Conservation (phyloP, 1,139 yeast genomes). For the Taphrina communis region DNA sequence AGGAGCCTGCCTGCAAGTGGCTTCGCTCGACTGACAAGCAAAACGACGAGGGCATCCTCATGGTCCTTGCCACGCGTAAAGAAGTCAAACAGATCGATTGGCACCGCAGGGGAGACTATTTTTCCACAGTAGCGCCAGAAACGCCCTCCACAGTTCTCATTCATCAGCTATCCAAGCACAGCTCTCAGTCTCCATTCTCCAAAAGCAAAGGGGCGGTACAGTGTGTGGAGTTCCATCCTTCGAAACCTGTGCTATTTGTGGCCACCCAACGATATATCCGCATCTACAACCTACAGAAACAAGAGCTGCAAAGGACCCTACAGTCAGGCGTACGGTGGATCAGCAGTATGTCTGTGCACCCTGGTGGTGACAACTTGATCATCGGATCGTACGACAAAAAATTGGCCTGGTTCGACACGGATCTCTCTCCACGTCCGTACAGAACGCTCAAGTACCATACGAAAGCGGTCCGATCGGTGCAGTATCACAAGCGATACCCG, state of each 20-base stretch:
- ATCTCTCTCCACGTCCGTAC: slow-evolving; percentile 85
- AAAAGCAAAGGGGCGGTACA: slow-evolving; percentile 91
- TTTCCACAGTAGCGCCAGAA: slow-evolving; percentile 91
- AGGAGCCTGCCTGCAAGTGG: slow-evolving; percentile 79
- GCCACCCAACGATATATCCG: slow-evolving; percentile 92
- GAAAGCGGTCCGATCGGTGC: slow-evolving; percentile 86
- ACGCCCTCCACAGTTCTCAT: slow-evolving; percentile 87
- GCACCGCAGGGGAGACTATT: slow-evolving; percentile 98
- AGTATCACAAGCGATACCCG: slow-evolving; percentile 86
- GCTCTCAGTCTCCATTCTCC: slow-evolving; percentile 95
- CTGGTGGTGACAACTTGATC: slow-evolving; percentile 85
- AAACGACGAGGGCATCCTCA: slow-evolving; percentile 70
- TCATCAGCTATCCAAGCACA: slow-evolving; percentile 92
- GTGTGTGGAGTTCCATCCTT: slow-evolving; percentile 97
- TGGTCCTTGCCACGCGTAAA: slow-evolving; percentile 71
- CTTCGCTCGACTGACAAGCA: slow-evolving; percentile 73
- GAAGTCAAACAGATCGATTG: slow-evolving; percentile 83
- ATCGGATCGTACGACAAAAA: slow-evolving; percentile 95
- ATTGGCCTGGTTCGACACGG: slow-evolving; percentile 96
- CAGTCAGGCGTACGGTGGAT: slow-evolving; percentile 97
- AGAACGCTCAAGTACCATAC: slow-evolving; percentile 94
- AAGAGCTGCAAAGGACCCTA: slow-evolving; percentile 77
- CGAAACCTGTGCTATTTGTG: slow-evolving; percentile 90
- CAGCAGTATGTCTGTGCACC: slow-evolving; percentile 89
- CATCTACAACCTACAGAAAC: slow-evolving; percentile 87